phyloP scores from a whole-genome alignment of 1,284 basidiomycete species.

The Apiotrichum laibachii region DNA sequence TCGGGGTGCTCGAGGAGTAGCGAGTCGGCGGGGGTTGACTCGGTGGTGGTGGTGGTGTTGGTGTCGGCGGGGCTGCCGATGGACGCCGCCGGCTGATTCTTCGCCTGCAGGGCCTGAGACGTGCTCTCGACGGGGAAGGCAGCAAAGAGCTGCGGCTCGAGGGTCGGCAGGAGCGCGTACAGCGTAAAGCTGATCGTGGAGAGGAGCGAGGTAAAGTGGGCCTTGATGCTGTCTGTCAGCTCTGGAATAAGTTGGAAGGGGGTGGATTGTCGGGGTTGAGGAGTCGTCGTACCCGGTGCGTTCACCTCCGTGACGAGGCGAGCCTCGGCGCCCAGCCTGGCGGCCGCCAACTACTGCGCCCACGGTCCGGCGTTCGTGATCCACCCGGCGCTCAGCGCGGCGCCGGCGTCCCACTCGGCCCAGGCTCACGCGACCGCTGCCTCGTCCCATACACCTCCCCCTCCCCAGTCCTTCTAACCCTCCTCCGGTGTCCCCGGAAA shows the following conservation, averaged over 20 bases:
- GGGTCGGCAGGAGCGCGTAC: conserved; percentile 49
- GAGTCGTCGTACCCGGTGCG: too few relatives aligned
- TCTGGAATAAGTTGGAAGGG: not conserved
- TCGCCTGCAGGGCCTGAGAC: conserved; percentile 35
- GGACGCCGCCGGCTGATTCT: conserved; percentile 4
- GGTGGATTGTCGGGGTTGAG: too few relatives aligned
- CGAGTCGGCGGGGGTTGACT: conserved; percentile 25
- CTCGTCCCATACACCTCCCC: too few relatives aligned
- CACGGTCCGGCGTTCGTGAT: too few relatives aligned
- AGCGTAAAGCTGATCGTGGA: conserved; percentile 50
- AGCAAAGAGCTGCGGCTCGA: conserved; percentile 41
- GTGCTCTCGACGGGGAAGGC: conserved; percentile 45
- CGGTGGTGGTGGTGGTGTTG: conserved; percentile 18
- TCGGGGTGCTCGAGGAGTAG: conserved; percentile 23
- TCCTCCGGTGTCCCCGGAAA: not conserved
- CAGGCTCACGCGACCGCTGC: too few relatives aligned
- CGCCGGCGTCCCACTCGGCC: too few relatives aligned
- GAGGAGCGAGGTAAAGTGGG: conserved; percentile 47
- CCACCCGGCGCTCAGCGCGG: too few relatives aligned
- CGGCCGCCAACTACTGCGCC: too few relatives aligned
- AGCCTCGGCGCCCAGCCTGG: too few relatives aligned
- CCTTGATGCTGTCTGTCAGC: conserved; percentile 37
- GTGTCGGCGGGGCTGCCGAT: conserved; percentile 15
- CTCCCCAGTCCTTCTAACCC: too few relatives aligned
- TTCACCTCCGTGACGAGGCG: too few relatives aligned